Base-by-base conservation (phyloP, 2,329 filamentous ascomycete species). In the Cytospora leucostoma region DNA sequence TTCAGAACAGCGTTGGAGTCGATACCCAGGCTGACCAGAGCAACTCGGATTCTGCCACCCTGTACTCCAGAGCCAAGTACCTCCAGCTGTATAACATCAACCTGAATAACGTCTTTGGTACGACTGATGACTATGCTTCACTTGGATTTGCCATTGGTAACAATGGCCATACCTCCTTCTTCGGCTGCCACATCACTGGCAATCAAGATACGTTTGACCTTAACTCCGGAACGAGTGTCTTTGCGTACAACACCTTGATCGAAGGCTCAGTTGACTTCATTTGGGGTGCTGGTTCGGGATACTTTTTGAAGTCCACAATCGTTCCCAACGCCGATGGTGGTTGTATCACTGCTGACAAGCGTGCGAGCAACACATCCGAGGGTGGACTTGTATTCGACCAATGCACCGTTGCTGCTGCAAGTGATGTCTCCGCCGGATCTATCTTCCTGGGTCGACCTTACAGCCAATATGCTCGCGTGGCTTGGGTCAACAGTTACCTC, bases 191-290 rank as follows among this genome's bases (percentile, higher is more conserved):
- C 40, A 59, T 67, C 70, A 71, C 40, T 75, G 75, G 75, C 13
- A 76, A 76, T 64, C 75, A 77, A 60, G 75, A 78, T 38, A 73
- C 75, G 0, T 70, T 78, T 10, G 68, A 71, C 55, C 71, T 78
- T 50, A 75, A 72, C 10, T 74, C 75, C 3, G 71, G 70, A 51
- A 47, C 40, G 17, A 47, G 40, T 47, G 60, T 78, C n/a, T 78
- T 77, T 66, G 71, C 73, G 3, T 77, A 74, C 67, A 76, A 77
- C 65, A 74, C 72, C 8, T 75, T 76, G 62, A 72, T 78, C 38
- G 73, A 75, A 61, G 76, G 75, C 5, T 76, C 76, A 33, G 71
- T 78, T 38, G 76, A 80, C 44, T 79, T 80, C 72, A 80, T 74
- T 8, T 74, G 75, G 68, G 79, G 78, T 11, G 70, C 73, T 33